These are phyloP conservation scores for Cytospora chrysosperma DNA, from an alignment of 2,329 filamentous ascomycete species.

Conservation along the genomic window DNA sequence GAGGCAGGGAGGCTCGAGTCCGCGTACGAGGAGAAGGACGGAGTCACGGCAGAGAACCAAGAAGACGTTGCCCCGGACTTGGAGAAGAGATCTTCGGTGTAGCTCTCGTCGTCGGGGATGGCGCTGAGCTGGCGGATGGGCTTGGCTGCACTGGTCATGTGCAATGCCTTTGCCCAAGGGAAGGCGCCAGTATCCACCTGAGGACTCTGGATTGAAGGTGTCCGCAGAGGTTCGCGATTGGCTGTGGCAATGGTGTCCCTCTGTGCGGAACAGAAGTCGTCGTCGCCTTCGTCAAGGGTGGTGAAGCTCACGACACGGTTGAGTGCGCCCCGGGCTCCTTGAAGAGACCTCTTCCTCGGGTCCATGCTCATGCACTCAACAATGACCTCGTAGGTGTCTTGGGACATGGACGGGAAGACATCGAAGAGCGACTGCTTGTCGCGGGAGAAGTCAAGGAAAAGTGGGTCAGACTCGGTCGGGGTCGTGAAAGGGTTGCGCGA, in stretches of 20 bases:
- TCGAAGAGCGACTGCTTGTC: constrained; percentile 97
- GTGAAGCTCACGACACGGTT: constrained; percentile 85
- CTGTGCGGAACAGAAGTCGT: constrained; percentile 89
- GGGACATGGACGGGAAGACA: constrained; percentile 97
- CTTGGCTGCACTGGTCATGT: constrained; percentile 65
- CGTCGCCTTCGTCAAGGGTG: constrained; percentile 83
- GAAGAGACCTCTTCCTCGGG: constrained; percentile 81
- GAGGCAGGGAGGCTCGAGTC: constrained; percentile 81
- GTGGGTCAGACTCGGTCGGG: constrained; percentile 83
- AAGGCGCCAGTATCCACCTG: constrained; percentile 79
- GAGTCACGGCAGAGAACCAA: constrained; percentile 79
- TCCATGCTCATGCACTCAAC: constrained; percentile 88
- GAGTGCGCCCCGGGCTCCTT: constrained; percentile 74
- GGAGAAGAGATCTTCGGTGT: constrained; percentile 82
- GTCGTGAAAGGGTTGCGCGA: constrained; percentile 94
- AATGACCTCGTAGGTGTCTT: constrained; percentile 95
- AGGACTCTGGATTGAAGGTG: constrained; percentile 89
- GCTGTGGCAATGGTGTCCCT: constrained; percentile 75
- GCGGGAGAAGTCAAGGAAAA: constrained; percentile 89
- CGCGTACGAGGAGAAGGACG: constrained; percentile 79
- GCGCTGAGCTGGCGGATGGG: constrained; percentile 79
- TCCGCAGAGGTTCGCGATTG: constrained; percentile 92
- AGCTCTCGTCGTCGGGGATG: constrained; percentile 78
- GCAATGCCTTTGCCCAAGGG: constrained; percentile 91
- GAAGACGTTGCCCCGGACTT: constrained; percentile 67